These are phyloP conservation scores for Blastocystis sp. DNA, from an alignment of 352 stramenopile genomes.

Conservation along the genomic window DNA sequence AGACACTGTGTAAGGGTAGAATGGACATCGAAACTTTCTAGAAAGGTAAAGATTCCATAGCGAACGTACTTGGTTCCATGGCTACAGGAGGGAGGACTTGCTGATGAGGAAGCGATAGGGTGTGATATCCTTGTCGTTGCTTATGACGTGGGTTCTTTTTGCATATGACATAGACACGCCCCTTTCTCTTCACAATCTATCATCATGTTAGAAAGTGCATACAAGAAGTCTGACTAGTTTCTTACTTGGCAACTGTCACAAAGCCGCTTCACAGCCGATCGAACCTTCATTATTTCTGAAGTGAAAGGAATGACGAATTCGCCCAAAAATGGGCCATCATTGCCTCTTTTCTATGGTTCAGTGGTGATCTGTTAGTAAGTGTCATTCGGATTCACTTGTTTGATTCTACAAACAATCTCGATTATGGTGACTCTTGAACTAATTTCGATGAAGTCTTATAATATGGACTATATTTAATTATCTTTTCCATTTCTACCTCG, in stretches of 20 bases:
- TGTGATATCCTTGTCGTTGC: conserved; percentile 81
- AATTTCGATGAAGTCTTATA: background rate
- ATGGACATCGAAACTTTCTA: background rate
- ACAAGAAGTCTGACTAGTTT: background rate
- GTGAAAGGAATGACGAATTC: background rate
- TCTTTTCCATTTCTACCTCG: conserved; percentile 67
- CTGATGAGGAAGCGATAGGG: conserved; percentile 66
- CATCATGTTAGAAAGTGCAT: background rate
- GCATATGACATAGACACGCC: conserved; percentile 81
- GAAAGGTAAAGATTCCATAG: background rate
- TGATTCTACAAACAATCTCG: too few species aligned
- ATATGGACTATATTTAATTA: conserved; percentile 9
- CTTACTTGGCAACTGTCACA: conserved; percentile 75
- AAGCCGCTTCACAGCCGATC: conserved; percentile 80
- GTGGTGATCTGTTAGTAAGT: too few species aligned
- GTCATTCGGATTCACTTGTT: too few species aligned
- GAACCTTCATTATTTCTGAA: conserved; percentile 74
- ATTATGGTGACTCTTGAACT: too few species aligned
- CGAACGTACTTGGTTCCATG: background rate
- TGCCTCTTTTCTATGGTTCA: too few species aligned
- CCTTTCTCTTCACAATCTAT: conserved; percentile 76
- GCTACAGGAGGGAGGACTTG: background rate
- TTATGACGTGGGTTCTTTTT: conserved; percentile 82
- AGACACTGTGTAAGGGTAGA: background rate
- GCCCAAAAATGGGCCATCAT: too few species aligned